Base-by-base conservation (phyloP, 2,329 filamentous ascomycete species). In the Graphium sp. region DNA sequence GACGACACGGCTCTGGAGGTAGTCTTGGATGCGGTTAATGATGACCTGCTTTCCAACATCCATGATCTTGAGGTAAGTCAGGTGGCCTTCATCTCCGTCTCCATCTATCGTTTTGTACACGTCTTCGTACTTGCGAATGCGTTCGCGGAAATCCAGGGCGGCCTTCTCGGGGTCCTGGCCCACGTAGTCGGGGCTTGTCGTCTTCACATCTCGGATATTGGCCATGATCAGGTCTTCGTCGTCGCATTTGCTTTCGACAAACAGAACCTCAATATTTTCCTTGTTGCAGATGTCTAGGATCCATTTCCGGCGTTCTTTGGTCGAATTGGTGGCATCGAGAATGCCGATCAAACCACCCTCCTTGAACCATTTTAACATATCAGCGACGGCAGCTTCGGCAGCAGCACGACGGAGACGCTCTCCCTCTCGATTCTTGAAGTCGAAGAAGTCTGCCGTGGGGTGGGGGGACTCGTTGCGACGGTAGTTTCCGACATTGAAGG, bases 151-250 rank as follows among this genome's bases (percentile, higher is more conserved):
- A 51, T 98, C 89, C 32, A 74, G 66, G 8, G 85, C 89, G 4
- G 89, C 89, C 34, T 71, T 62, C 49, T 98, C 89, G 2, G 89
- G 89, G 47, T 98, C 89, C 50, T 93, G 84, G 31, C 85, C 89
- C 33, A 74, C 62, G 50, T 98, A 98, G 54, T 98, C 89, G 2
- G 89, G 89, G 32, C 82, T 92, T 16, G 83, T 92, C 2, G 84
- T 87, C 64, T 98, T 98, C 45, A 98, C 89, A 47, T 94, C 85
- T 39, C 85, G 73, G 39, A 98, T 94, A 52, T 98, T 98, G 60
- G 75, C 81, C 84, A 94, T 93, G 56, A 98, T 93, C 39, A 95
- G 60, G 24, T 87, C 78, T 49, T 95, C 85, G 41, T 94, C 77
- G 46, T 98, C 87, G 50, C 89, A 98, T 48, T 89, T 91, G 41